Evolutionary conservation across 2,329 filamentous ascomycete genomes (phyloP), one percentile per base, ranked within the genome.

Genomic region (Xylaria sp.): DNA sequence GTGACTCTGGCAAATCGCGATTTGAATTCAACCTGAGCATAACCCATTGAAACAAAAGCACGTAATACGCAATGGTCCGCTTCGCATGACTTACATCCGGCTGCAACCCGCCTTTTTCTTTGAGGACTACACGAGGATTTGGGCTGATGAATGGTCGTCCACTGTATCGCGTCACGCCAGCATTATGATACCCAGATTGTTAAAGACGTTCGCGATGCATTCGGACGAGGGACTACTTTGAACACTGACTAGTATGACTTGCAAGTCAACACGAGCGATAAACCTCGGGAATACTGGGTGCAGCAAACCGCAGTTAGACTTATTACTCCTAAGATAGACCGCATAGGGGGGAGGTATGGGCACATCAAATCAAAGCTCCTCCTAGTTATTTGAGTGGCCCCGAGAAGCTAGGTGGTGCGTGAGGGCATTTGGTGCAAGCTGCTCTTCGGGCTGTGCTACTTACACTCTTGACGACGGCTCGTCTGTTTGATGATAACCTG

Each of bases 11-110:
- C 45, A 68, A 67, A 41, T 76, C 74, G 5, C 70, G 69, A 23
- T 75, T 75, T 56, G 67, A 74, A 10, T 76, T 76, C 53, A 72
- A 60, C n/a, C 36, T 74, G 10, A 43, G 72, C 30, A 25, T 73
- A 43, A 59, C 46, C 18, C 20, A 62, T 34, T 56, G 55, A 39
- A 32, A 43, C 32, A 25, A 52, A 52, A 64, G 65, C 55, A 53
- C 45, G 3, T 15, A 36, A 48, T 59, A 55, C 43, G 43, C 20
- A 13, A n/a, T 3, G n/a, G 25, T 18, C 20, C 15, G n/a, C 36
- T 39, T 28, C 28, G 52, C 13, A 20, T 43, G 8, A 39, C 25
- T 57, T 50, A 18, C 10, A 53, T 36, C 9, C 50, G 15, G 18
- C 36, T 53, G n/a, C 8, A 4, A n/a, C 2, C 15, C 18, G 4